Conservation (phyloP, 352 stramenopile species). For the Pythium brassicae region DNA sequence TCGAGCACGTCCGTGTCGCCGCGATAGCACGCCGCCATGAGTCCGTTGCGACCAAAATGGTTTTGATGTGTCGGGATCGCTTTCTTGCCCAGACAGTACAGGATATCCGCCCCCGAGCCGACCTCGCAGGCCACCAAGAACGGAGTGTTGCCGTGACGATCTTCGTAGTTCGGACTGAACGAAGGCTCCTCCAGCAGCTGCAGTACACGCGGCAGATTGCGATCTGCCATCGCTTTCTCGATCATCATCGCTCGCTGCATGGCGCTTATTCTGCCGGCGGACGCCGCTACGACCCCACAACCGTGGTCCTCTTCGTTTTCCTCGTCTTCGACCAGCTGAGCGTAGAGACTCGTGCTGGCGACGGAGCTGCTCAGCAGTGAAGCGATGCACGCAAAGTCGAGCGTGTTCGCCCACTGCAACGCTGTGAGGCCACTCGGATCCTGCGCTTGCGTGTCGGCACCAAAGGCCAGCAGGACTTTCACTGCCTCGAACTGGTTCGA, state of each 20-base stretch:
- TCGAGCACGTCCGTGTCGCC: slow-evolving; percentile 31
- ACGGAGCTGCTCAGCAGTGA: slow-evolving; percentile 27
- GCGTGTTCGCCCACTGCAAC: slow-evolving; percentile 29
- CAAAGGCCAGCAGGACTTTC: slow-evolving; percentile 37
- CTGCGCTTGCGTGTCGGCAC: slow-evolving; percentile 19
- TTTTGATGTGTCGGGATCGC: slow-evolving; percentile 48
- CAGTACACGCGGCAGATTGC: slow-evolving; percentile 24
- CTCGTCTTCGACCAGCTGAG: slow-evolving; percentile 38
- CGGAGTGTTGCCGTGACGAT: slow-evolving; percentile 30
- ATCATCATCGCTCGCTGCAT: slow-evolving; percentile 21
- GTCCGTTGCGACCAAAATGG: slow-evolving; percentile 29
- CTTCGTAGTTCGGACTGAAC: slow-evolving; percentile 52
- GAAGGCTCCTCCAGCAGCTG: slow-evolving; percentile 27
- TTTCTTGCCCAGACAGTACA: slow-evolving; percentile 29
- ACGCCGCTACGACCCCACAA: neutral
- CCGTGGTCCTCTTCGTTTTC: slow-evolving; percentile 21
- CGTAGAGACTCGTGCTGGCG: slow-evolving; percentile 17
- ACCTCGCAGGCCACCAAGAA: slow-evolving; percentile 28
- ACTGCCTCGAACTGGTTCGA: slow-evolving; percentile 32
- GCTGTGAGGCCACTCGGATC: slow-evolving; percentile 26
- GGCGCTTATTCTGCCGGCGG: slow-evolving; percentile 5
- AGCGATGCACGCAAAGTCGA: slow-evolving; percentile 22
- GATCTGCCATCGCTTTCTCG: slow-evolving; percentile 29
- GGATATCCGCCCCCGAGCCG: slow-evolving; percentile 29
- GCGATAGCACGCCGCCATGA: slow-evolving; percentile 46